phyloP scores from a whole-genome alignment of 164 flowering plant genomes.

The Vitis rupestris region DNA sequence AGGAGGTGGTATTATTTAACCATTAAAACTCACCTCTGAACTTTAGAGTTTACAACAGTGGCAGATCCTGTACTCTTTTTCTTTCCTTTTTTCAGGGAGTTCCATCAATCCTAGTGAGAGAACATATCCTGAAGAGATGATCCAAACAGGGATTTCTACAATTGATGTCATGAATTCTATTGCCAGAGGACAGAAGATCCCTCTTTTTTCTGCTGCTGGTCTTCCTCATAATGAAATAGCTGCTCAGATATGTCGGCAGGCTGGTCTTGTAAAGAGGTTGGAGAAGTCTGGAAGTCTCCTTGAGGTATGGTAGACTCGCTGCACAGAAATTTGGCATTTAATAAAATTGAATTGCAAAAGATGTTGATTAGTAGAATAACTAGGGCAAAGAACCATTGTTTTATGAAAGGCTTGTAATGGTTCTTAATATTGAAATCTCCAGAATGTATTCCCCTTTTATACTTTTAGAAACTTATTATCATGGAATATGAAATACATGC shows the following conservation, averaged over 20 bases:
- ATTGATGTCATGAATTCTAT: slow-evolving; percentile 99
- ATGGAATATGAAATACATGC: neutral
- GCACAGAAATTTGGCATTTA: neutral
- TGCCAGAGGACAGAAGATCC: slow-evolving; percentile 98
- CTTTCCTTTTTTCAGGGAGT: slow-evolving; percentile 56
- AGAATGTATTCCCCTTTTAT: too few relatives aligned
- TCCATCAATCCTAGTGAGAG: slow-evolving; percentile 99
- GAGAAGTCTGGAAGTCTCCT: slow-evolving; percentile 68
- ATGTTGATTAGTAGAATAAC: neutral
- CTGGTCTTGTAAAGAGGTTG: slow-evolving; percentile 89
- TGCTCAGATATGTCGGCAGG: slow-evolving; percentile 98
- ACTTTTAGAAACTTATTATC: neutral
- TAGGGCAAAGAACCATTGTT: neutral
- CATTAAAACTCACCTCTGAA: neutral
- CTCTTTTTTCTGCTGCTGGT: slow-evolving; percentile 99
- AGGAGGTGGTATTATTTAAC: neutral
- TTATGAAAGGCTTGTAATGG: neutral
- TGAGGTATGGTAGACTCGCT: slow-evolving; percentile 43
- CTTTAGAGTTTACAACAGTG: neutral
- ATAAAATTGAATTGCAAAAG: too few relatives aligned
- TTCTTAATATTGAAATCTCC: neutral
- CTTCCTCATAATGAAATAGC: slow-evolving; percentile 99
- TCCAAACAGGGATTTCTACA: slow-evolving; percentile 96
- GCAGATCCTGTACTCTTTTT: slow-evolving; percentile 4
- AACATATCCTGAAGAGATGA: slow-evolving; percentile 99